Evolutionary conservation across 1,284 basidiomycete genomes (phyloP), one percentile per base, ranked within the genome.

Genomic region (Chalciporus sp.): DNA sequence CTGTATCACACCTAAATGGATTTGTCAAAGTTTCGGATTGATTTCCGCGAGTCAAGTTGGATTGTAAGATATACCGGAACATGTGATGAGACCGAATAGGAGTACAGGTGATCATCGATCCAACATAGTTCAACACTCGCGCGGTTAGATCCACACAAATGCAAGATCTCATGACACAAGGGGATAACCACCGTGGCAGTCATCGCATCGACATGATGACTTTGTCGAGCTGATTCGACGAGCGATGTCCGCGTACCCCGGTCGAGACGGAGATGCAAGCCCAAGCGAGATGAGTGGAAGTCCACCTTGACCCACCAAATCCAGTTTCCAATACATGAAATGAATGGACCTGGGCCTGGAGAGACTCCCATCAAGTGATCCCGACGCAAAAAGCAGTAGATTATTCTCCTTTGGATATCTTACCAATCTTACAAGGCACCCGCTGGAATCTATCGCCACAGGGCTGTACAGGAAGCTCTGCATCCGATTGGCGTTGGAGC

Each of bases 341-440:
- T 37, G 28, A 17, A 37, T 37, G 28, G 42, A 39, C 19, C 41
- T 23, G 19, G 39, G 28, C 17, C 53, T 53, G 49, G 46, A 48
- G 31, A 51, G 48, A 17, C 35, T 8, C 3, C 50, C 43, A 42
- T 54, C 26, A 28, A 39, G 47, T 42, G 41, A 43, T 50, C 47
- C 37, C 17, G 40, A 40, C 19, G 50, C 40, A 55, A 41, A 33
- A 33, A 14, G n/a, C n/a, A n/a, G 31, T 14, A 4, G 12, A 33
- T 10, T 12, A 31, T 31, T 5, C 23, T 23, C 23, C 23, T 3
- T 23, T 23, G 2, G 31, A 33, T 10, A 33, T 12, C 11, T 11
- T 1, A 33, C 35, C 29, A 31, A 37, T 37, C 16, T 37, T 37
- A 8, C 35, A 6, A 37, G n/a, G 35, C 9, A 17, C 35, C 17